Evolutionary conservation across 495 filamentous ascomycete genomes (phyloP).

Genomic region (Rusavskia elegans): DNA sequence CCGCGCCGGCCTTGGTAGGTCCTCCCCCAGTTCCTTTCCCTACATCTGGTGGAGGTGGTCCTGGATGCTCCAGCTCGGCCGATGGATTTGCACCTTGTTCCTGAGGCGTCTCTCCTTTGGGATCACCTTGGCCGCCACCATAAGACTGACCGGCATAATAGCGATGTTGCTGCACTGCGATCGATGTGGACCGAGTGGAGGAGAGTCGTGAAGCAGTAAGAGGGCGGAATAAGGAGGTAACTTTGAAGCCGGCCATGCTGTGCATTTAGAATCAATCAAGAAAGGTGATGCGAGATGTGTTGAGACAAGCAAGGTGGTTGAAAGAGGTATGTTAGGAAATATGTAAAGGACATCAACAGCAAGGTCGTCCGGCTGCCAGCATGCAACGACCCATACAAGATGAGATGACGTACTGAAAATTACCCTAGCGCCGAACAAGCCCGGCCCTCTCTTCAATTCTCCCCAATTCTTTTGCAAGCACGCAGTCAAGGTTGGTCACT

Average conservation of each 20-base stretch:
- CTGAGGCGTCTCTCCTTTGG: slow-evolving; percentile 18
- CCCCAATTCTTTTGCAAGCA: too few species aligned
- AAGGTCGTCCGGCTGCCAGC: too few species aligned
- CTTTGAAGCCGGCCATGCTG: neutral
- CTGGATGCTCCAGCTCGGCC: slow-evolving; percentile 16
- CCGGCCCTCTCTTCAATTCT: too few species aligned
- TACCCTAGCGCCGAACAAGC: too few species aligned
- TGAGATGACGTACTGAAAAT: too few species aligned
- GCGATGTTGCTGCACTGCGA: slow-evolving; percentile 6
- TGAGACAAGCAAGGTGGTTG: neutral
- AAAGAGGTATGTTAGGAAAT: too few species aligned
- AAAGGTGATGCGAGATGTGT: neutral
- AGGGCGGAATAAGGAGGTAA: neutral
- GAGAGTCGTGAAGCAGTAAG: neutral
- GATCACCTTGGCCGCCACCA: slow-evolving; percentile 11
- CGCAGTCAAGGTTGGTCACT: neutral
- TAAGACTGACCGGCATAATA: slow-evolving; percentile 9
- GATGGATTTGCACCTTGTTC: slow-evolving; percentile 21
- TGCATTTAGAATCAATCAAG: neutral
- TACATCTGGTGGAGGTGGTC: slow-evolving; percentile 13
- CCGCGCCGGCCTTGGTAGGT: slow-evolving; percentile 9
- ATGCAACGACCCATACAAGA: too few species aligned
- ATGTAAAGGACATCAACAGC: too few species aligned
- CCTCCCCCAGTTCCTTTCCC: slow-evolving; percentile 13
- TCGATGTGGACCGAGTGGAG: neutral